phyloP scores from a whole-genome alignment of 768 basidiomycete genomes.

The Mycena amicta region DNA sequence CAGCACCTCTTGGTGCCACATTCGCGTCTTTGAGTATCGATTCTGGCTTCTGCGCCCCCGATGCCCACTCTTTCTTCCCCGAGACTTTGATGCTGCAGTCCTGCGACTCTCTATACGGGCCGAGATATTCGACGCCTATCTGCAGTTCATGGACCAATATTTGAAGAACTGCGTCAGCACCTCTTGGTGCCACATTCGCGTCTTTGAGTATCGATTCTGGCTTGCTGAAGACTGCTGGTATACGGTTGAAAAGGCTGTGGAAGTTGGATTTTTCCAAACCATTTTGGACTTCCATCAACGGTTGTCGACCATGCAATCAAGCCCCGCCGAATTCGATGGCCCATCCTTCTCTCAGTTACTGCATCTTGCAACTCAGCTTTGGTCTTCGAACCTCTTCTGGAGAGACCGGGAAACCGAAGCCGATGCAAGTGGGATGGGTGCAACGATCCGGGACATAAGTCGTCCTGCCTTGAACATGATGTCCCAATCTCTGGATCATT shows the following conservation, averaged over 20 bases:
- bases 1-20: background rate
- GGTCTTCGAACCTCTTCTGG: background rate
- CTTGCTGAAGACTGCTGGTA: background rate
- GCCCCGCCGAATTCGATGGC: background rate
- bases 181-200: background rate
- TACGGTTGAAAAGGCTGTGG: background rate
- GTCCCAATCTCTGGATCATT: background rate
- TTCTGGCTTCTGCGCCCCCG: background rate
- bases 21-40: background rate
- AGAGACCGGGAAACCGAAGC: background rate
- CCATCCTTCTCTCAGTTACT: background rate
- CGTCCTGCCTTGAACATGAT: background rate
- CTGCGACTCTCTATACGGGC: background rate
- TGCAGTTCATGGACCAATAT: background rate
- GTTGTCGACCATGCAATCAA: background rate
- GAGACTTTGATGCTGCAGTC: background rate
- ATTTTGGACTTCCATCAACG: background rate
- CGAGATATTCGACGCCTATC: background rate
- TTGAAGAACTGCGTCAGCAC: background rate
- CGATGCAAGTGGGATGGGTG: background rate
- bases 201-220: background rate
- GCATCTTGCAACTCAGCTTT: background rate
- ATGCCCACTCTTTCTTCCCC: slow-evolving; percentile 1
- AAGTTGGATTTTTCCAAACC: background rate
- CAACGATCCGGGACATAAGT: background rate